These are phyloP conservation scores for Penicillium herquei DNA, from an alignment of 495 filamentous ascomycete genomes.

Conservation along the genomic window DNA sequence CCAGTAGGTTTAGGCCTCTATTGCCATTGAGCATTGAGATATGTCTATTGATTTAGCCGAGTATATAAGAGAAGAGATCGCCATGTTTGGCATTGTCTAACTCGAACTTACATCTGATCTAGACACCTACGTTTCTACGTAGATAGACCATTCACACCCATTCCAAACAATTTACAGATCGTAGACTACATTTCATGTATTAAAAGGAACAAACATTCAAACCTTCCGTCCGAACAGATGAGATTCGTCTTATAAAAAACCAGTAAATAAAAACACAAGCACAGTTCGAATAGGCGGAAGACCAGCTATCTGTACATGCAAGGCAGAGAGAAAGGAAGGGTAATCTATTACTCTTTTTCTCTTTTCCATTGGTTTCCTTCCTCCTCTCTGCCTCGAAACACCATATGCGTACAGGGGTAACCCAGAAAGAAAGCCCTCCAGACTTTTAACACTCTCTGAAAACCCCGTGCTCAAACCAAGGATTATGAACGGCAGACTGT, in stretches of 20 bases:
- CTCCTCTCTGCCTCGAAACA: conserved; percentile 28
- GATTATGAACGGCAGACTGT: conserved; percentile 25
- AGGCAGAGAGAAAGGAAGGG: conserved; percentile 26
- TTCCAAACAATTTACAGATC: no score
- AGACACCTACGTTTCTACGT: no score
- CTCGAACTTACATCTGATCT: no score
- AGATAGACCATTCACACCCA: no score
- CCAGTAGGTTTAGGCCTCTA: no score
- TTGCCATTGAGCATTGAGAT: no score
- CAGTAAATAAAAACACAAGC: conserved; percentile 34
- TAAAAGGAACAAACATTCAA: background rate
- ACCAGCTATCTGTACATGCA: conserved; percentile 55
- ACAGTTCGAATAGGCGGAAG: conserved; percentile 43
- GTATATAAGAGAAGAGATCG: no score
- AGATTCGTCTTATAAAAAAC: conserved; percentile 27
- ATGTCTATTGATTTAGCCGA: no score
- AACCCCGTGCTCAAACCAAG: conserved; percentile 23
- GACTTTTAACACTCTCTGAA: conserved; percentile 1
- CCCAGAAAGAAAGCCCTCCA: conserved; percentile 6
- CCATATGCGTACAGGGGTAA: conserved; percentile 29
- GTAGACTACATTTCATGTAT: no score
- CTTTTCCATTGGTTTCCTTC: conserved; percentile 18
- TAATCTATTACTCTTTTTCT: conserved; percentile 30
- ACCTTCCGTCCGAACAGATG: conserved; percentile 23
- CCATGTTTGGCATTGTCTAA: no score